Evolutionary conservation across 1,284 basidiomycete genomes (phyloP).

Genomic region (Rhodotorula sp.): DNA sequence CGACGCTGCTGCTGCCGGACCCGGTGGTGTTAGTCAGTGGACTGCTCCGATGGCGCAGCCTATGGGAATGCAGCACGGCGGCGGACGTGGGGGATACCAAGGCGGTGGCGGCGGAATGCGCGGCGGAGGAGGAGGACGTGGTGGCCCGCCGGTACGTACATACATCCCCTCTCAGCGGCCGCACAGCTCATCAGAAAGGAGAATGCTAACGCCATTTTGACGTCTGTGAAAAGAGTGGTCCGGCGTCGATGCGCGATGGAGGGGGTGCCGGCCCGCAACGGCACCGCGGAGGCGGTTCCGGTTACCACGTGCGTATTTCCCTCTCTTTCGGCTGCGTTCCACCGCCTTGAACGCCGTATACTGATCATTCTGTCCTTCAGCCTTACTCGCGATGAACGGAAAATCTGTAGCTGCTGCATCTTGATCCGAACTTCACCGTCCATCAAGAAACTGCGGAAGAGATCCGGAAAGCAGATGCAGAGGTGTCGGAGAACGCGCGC

Average conservation of each 20-base stretch:
- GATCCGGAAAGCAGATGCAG: too few species aligned
- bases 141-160: constrained; percentile 28
- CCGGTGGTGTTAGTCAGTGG: constrained; percentile 16
- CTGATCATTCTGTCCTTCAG: constrained; percentile 6
- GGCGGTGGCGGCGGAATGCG: constrained; percentile 4
- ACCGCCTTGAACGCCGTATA: not conserved
- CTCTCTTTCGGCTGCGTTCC: too few species aligned
- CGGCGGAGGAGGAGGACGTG: not conserved
- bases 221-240: constrained; percentile 20
- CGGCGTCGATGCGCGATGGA: constrained; percentile 32
- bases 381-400: constrained; percentile 32
- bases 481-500: too few species aligned
- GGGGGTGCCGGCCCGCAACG: constrained; percentile 35
- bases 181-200: too few species aligned
- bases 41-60: constrained; percentile 29
- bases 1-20: not conserved
- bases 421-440: not conserved
- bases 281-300: constrained; percentile 19
- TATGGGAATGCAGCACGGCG: constrained; percentile 13
- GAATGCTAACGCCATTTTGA: not conserved
- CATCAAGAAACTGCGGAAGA: too few species aligned
- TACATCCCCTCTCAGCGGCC: not conserved
- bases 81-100: not conserved
- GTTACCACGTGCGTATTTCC: constrained; percentile 31
- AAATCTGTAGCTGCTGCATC: not conserved